These are phyloP conservation scores for Phytophthora syringae DNA, from an alignment of 352 stramenopile species.

Conservation along the genomic window DNA sequence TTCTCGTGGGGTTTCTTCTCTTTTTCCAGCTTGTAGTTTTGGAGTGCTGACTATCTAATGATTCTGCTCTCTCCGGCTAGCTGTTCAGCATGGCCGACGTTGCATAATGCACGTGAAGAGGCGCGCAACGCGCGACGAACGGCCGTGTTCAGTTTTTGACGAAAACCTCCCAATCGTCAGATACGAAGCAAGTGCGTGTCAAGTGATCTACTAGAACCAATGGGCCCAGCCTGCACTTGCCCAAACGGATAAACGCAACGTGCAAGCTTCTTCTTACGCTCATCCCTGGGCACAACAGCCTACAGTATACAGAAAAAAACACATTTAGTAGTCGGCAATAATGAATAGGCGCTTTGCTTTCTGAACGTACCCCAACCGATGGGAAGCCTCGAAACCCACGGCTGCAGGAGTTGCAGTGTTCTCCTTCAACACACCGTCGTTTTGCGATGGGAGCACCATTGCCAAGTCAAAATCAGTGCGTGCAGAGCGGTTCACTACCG, in stretches of 20 bases:
- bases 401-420: conserved; percentile 18
- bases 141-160: conserved; percentile 30
- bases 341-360: not conserved
- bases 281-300: conserved; percentile 51
- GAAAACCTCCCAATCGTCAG: conserved; percentile 43
- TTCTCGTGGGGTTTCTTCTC: conserved; percentile 36
- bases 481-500: conserved; percentile 60
- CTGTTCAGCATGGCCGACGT: conserved; percentile 11
- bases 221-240: conserved; percentile 50
- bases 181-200: conserved; percentile 70
- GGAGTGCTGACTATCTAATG: conserved; percentile 27
- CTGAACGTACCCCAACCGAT: conserved; percentile 66
- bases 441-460: conserved; percentile 47
- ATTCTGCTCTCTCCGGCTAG: conserved; percentile 26
- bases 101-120: conserved; percentile 24
- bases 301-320: conserved; percentile 24
- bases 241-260: conserved; percentile 54
- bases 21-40: conserved; percentile 31
- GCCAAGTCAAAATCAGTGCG: conserved; percentile 68
- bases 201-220: conserved; percentile 66
- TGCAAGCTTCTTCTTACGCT: conserved; percentile 71
- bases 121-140: conserved; percentile 39
- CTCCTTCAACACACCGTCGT: not conserved
- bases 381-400: conserved; percentile 67
- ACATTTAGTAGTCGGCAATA: conserved; percentile 10